Percentiles rank a stretch among this genome's conserved stretches.
phyloP scores from a whole-genome alignment of 2,329 filamentous ascomycete species.

The Calonectria crousiana region DNA sequence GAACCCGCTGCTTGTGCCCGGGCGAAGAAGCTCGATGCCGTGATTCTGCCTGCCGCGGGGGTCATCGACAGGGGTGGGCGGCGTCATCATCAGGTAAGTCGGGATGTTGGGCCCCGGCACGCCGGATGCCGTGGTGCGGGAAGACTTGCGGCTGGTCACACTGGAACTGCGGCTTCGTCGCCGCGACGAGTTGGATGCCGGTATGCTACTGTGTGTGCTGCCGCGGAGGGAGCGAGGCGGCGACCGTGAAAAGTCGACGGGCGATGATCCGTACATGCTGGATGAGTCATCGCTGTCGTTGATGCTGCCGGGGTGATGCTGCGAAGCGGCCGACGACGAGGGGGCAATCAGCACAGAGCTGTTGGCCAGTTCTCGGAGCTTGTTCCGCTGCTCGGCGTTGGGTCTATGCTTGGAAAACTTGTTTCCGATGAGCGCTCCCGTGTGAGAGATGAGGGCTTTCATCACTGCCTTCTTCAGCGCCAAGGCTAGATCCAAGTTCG shows the following conservation, averaged over 20 bases:
- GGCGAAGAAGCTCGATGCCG: constrained; percentile 48
- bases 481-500: constrained; percentile 92
- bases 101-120: constrained; percentile 48
- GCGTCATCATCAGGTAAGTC: constrained; percentile 61
- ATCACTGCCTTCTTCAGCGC: constrained; percentile 95
- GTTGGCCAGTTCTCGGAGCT: constrained; percentile 86
- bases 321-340: constrained; percentile 52
- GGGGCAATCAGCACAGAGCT: constrained; percentile 74
- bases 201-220: constrained; percentile 62
- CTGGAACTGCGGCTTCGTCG: constrained; percentile 67
- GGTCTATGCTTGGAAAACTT: constrained; percentile 94
- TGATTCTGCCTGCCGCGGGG: constrained; percentile 38
- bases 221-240: constrained; percentile 65
- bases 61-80: constrained; percentile 56
- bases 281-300: constrained; percentile 70
- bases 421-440: constrained; percentile 96
- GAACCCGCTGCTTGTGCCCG: constrained; percentile 49
- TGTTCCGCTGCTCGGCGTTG: constrained; percentile 80
- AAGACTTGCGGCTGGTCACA: constrained; percentile 60
- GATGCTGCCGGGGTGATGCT: constrained; percentile 56
- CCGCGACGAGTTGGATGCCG: constrained; percentile 51
- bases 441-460: constrained; percentile 92
- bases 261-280: constrained; percentile 65
- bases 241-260: constrained; percentile 70
- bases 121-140: constrained; percentile 49